Evolutionary conservation across 768 basidiomycete species (phyloP).

Genomic region (Naganishia friedmannii): DNA sequence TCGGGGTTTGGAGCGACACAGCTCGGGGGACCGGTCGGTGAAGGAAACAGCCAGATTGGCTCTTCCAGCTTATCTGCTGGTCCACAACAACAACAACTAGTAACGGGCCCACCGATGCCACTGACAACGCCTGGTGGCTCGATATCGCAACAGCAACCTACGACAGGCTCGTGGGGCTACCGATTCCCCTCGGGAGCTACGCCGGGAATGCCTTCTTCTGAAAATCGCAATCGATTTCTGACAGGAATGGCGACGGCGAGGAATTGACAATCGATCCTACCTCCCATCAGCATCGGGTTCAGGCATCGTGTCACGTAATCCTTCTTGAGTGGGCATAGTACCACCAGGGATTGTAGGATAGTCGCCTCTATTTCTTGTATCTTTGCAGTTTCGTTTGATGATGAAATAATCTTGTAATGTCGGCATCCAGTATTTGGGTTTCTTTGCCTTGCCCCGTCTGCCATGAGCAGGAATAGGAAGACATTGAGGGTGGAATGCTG

Average conservation of each 20-base stretch:
- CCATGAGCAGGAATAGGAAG: no score
- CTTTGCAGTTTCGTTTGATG: no score
- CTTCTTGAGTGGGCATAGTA: no score
- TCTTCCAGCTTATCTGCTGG: conserved; percentile 9
- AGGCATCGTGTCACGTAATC: conserved; percentile 41
- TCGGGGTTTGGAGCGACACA: background rate
- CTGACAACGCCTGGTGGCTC: background rate
- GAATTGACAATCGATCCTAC: background rate
- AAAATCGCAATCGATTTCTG: conserved; percentile 20
- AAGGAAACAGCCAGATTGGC: background rate
- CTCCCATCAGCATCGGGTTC: background rate
- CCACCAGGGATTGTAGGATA: no score
- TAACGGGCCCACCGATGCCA: background rate
- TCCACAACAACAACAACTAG: conserved; percentile 4
- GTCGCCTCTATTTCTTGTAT: no score
- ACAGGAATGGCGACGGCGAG: conserved; percentile 8
- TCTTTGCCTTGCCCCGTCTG: no score
- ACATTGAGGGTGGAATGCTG: no score
- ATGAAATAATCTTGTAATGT: no score
- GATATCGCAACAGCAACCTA: background rate
- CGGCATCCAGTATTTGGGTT: no score
- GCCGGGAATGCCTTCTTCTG: conserved; percentile 7
- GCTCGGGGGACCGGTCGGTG: background rate
- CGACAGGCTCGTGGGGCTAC: conserved; percentile 15
- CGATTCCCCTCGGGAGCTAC: conserved; percentile 12